Evolutionary conservation across 257 asterid species (phyloP), one percentile per base, ranked within the genome.

Genomic region (Penstemon newberryi): DNA sequence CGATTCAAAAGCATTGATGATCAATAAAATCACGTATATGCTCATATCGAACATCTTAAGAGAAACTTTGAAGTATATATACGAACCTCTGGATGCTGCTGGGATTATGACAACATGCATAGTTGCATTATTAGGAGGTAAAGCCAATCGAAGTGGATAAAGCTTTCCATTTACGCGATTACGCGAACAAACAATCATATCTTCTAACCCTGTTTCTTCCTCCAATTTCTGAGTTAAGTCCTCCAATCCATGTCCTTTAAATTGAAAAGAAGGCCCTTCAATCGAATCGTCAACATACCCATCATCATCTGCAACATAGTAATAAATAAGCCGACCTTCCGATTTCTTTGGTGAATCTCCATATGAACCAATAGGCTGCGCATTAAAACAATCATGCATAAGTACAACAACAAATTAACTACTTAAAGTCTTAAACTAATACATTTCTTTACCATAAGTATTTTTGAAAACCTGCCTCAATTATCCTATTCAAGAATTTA

Each of bases 61-160:
- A 58, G 19, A 47, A 46, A 42, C 3, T 19, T 7, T 0, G 3
- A 25, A 25, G 33, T 25, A 25, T 15, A 41, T 51, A 66, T 49
- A 46, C 85, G 1, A 62, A 93, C 98, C 90, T 84, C 45, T 84
- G 73, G 94, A 93, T 3, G 96, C 78, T 5, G 95, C 80, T 9
- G 98, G 94, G 69, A 93, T 82, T 0, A 90, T 94, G 56, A 93
- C 96, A 42, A 90, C 76, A 39, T 84, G 80, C 95, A 93, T 88
- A n/a, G 94, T 81, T 36, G 94, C 87, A 68, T 85, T 88, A 82
- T 86, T 93, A 53, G 98, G 98, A 68, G 98, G 98, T 54, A 93
- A 82, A 50, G 90, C 87, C 84, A 90, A 42, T 44, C 96, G 86
- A 39, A 93, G 94, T 3, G 96, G 97, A 82, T 81, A 86, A 50